Evolutionary conservation across 306 rosid genomes (phyloP).

Genomic region (Fragaria vesca): DNA sequence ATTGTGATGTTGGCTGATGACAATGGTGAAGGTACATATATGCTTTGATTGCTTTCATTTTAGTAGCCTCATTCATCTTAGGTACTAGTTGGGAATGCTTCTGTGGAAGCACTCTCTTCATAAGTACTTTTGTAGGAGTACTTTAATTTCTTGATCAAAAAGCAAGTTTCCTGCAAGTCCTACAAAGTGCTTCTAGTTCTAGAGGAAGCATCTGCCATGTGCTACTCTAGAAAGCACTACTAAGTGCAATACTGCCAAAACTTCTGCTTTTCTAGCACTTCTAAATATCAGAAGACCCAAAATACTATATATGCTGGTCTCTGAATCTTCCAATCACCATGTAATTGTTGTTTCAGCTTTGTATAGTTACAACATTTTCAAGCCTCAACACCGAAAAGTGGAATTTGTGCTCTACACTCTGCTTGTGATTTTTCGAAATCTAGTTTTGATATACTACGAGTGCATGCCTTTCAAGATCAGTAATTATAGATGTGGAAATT

Average conservation of each 20-base stretch:
- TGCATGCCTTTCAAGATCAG: constrained; percentile 13
- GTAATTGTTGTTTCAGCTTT: not conserved
- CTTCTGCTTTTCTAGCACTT: not conserved
- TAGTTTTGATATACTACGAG: not conserved
- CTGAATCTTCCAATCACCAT: constrained; percentile 12
- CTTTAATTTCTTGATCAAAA: not conserved
- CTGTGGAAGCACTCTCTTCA: not conserved
- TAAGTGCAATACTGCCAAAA: not conserved
- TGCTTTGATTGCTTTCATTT: constrained; percentile 12
- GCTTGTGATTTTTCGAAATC: not conserved
- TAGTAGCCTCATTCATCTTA: not conserved
- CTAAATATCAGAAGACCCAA: not conserved
- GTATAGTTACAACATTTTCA: not conserved
- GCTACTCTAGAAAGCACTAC: not conserved
- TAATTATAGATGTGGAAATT: not conserved
- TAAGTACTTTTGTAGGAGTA: not conserved
- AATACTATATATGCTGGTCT: not conserved
- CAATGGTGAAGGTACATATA: constrained; percentile 71
- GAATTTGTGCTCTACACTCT: not conserved
- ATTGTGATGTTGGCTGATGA: constrained; percentile 77
- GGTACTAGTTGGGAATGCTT: not conserved
- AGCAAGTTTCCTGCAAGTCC: not conserved
- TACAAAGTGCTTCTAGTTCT: not conserved
- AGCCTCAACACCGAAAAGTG: not conserved
- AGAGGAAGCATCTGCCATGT: not conserved